Conservation (phyloP, 495 filamentous ascomycete species). For the Trichoderma asperelloides region DNA sequence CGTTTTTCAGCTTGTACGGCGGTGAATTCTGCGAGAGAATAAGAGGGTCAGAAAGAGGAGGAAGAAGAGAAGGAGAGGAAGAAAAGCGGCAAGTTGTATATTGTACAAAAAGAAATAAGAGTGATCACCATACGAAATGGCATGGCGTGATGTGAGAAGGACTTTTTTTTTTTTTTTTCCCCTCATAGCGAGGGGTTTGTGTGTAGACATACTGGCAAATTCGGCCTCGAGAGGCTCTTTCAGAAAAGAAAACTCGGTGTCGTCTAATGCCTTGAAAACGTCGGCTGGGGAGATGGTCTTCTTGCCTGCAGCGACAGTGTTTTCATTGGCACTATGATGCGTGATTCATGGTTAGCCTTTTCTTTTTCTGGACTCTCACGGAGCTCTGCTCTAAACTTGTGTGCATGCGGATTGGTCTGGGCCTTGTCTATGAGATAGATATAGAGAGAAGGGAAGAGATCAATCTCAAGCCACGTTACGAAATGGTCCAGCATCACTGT, state of each 20-base stretch:
- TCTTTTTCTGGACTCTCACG: too few relatives aligned
- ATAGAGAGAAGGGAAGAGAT: too few relatives aligned
- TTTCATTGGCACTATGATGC: conserved; percentile 67
- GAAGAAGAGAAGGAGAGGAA: not conserved
- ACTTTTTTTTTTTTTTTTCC: not conserved
- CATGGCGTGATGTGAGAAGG: not conserved
- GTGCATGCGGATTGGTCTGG: too few relatives aligned
- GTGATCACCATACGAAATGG: not conserved
- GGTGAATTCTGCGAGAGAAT: conserved; percentile 36
- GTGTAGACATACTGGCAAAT: conserved; percentile 41
- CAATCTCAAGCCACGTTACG: not conserved
- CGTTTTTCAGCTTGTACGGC: conserved; percentile 43
- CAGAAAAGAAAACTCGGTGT: conserved; percentile 78
- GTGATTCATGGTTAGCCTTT: not conserved
- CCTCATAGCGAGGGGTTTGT: too few relatives aligned
- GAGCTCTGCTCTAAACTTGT: too few relatives aligned
- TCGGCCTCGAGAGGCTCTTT: conserved; percentile 53
- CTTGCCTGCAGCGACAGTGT: conserved; percentile 53
- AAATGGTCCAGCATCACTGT: not conserved
- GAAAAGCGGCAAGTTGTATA: not conserved
- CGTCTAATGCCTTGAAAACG: conserved; percentile 71
- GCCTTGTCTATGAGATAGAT: too few relatives aligned
- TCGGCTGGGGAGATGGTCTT: conserved; percentile 82
- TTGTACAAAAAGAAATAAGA: not conserved
- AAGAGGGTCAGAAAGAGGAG: not conserved